Percentiles rank a stretch among this genome's conserved stretches.
These are phyloP conservation scores for Pleurotus pulmonarius DNA, from an alignment of 768 basidiomycete genomes.

Conservation along the genomic window DNA sequence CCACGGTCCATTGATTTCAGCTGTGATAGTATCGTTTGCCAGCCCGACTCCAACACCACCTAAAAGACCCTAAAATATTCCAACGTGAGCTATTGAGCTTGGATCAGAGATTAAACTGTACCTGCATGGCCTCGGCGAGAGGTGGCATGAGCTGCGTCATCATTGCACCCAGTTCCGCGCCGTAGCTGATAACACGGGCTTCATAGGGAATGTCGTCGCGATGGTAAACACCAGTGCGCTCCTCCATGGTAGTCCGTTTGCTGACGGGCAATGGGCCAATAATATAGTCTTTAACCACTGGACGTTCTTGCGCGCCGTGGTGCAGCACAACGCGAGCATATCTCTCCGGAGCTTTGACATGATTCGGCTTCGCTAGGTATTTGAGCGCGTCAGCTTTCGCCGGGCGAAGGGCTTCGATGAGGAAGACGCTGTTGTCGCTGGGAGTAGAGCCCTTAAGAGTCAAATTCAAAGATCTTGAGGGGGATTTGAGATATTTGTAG, in stretches of 20 bases:
- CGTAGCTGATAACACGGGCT: conserved; percentile 33
- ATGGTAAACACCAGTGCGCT: conserved; percentile 49
- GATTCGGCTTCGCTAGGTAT: conserved; percentile 35
- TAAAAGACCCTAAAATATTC: not conserved
- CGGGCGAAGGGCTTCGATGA: conserved; percentile 48
- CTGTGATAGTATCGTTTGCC: conserved; percentile 46
- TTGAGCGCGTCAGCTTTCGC: conserved; percentile 42
- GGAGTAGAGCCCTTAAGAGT: conserved; percentile 25
- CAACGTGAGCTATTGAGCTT: not conserved
- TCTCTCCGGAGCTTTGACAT: conserved; percentile 24
- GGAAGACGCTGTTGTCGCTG: conserved; percentile 48
- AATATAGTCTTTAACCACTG: conserved; percentile 48
- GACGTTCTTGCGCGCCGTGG: conserved; percentile 37
- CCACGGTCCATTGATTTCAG: conserved; percentile 44
- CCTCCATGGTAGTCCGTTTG: conserved; percentile 32
- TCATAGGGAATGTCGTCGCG: conserved; percentile 52
- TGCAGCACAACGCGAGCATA: conserved; percentile 51
- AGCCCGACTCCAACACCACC: conserved; percentile 39
- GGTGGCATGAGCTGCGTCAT: conserved; percentile 27
- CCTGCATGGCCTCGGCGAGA: conserved; percentile 37
- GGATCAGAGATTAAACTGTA: conserved; percentile 15
- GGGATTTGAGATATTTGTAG: conserved; percentile 20
- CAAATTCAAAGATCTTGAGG: conserved; percentile 22
- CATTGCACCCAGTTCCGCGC: conserved; percentile 26
- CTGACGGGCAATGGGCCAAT: conserved; percentile 55